phyloP scores from a whole-genome alignment of 306 rosid genomes.

The Fagus sylvatica region DNA sequence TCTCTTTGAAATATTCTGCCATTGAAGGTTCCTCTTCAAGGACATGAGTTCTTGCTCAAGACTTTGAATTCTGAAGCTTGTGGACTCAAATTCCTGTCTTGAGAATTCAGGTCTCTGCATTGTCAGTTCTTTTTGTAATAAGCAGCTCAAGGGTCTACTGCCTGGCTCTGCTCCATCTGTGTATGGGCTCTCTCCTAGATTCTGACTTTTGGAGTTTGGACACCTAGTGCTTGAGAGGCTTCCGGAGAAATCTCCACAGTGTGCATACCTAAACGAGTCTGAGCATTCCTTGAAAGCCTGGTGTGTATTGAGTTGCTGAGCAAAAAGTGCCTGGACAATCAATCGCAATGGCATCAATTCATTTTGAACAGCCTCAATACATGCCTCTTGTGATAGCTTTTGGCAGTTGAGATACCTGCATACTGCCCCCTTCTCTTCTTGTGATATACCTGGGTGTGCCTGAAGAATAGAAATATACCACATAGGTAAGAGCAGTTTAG shows the following conservation, averaged over 20 bases:
- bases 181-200: conserved; percentile 56
- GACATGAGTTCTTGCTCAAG: conserved; percentile 76
- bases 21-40: conserved; percentile 63
- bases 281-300: conserved; percentile 85
- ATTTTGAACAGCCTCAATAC: conserved; percentile 93
- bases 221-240: conserved; percentile 63
- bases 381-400: conserved; percentile 72
- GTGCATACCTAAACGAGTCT: conserved; percentile 63
- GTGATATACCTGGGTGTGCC: conserved; percentile 57
- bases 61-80: conserved; percentile 80
- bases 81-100: conserved; percentile 66
- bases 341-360: conserved; percentile 85
- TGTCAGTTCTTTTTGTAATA: conserved; percentile 52
- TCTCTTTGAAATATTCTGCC: conserved; percentile 53
- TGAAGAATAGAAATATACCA: conserved; percentile 28
- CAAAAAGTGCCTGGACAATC: conserved; percentile 84
- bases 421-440: conserved; percentile 74
- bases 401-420: conserved; percentile 80
- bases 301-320: conserved; percentile 78
- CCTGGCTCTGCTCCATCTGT: conserved; percentile 54
- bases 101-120: conserved; percentile 53
- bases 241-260: conserved; percentile 64
- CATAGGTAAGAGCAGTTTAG: conserved; percentile 4
- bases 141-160: conserved; percentile 58
- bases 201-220: conserved; percentile 60